These are phyloP conservation scores for Colletotrichum salicis DNA, from an alignment of 2,329 filamentous ascomycete genomes.

Conservation along the genomic window DNA sequence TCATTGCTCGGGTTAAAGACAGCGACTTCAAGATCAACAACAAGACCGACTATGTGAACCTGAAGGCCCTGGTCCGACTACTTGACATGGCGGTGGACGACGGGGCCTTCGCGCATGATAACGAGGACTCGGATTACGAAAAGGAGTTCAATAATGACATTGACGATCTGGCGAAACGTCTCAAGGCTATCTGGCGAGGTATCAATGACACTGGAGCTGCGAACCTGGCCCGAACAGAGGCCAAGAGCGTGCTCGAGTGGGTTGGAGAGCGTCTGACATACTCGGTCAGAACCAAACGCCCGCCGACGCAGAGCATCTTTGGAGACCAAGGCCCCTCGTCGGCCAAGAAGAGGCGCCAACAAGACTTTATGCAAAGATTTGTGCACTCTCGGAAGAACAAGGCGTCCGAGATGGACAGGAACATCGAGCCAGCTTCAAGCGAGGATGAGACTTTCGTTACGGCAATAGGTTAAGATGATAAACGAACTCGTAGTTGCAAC, in stretches of 20 bases:
- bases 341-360: slow-evolving; percentile 48
- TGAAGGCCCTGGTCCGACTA: slow-evolving; percentile 73
- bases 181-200: slow-evolving; percentile 67
- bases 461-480: slow-evolving; percentile 26
- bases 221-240: slow-evolving; percentile 77
- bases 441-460: slow-evolving; percentile 33
- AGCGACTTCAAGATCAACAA: slow-evolving; percentile 63
- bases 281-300: slow-evolving; percentile 73
- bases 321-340: slow-evolving; percentile 51
- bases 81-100: slow-evolving; percentile 81
- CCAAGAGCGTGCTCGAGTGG: slow-evolving; percentile 79
- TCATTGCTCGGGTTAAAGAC: slow-evolving; percentile 58
- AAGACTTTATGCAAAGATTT: slow-evolving; percentile 62
- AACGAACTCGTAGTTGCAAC: slow-evolving; percentile 31
- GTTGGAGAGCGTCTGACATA: slow-evolving; percentile 79
- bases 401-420: neutral
- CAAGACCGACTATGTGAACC: slow-evolving; percentile 73
- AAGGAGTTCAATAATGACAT: slow-evolving; percentile 75
- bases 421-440: slow-evolving; percentile 15
- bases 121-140: slow-evolving; percentile 44
- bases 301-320: slow-evolving; percentile 64
- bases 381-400: slow-evolving; percentile 43
- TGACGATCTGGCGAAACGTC: slow-evolving; percentile 70
- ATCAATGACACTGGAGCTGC: slow-evolving; percentile 82
- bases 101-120: slow-evolving; percentile 50